These are phyloP conservation scores for Cryptosporidium bovis DNA, from an alignment of 169 alveolate genomes.

Conservation along the genomic window DNA sequence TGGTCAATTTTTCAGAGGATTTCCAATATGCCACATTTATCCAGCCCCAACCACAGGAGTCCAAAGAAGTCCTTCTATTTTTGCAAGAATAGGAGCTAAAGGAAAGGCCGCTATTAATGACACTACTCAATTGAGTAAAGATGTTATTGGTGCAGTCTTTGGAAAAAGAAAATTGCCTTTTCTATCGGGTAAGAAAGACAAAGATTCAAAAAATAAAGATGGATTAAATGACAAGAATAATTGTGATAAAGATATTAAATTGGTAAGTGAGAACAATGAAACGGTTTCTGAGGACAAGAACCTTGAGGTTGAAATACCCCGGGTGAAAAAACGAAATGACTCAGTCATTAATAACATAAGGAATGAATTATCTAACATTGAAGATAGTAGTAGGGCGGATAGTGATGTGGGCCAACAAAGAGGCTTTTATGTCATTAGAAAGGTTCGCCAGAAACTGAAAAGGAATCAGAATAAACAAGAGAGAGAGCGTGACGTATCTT, in stretches of 20 bases:
- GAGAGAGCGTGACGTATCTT: constrained; percentile 77
- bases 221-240: constrained; percentile 39
- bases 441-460: constrained; percentile 45
- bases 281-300: neutral
- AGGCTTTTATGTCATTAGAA: constrained; percentile 51
- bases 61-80: constrained; percentile 51
- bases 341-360: neutral
- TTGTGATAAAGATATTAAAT: constrained; percentile 22
- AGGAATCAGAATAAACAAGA: constrained; percentile 72
- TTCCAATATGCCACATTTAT: constrained; percentile 85
- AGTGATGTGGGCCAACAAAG: constrained; percentile 24
- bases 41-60: constrained; percentile 46
- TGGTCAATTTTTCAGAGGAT: constrained; percentile 85
- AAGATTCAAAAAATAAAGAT: constrained; percentile 40
- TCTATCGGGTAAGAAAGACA: constrained; percentile 34
- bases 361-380: constrained; percentile 7
- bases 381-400: constrained; percentile 1
- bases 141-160: constrained; percentile 20
- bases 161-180: constrained; percentile 40
- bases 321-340: constrained; percentile 17
- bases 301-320: constrained; percentile 24
- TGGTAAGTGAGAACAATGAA: neutral
- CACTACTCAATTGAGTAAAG: constrained; percentile 72
- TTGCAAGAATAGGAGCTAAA: constrained; percentile 69
- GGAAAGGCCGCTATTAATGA: constrained; percentile 70